phyloP scores from a whole-genome alignment of 179 eudicot genomes.

The Silene noctiflora region DNA sequence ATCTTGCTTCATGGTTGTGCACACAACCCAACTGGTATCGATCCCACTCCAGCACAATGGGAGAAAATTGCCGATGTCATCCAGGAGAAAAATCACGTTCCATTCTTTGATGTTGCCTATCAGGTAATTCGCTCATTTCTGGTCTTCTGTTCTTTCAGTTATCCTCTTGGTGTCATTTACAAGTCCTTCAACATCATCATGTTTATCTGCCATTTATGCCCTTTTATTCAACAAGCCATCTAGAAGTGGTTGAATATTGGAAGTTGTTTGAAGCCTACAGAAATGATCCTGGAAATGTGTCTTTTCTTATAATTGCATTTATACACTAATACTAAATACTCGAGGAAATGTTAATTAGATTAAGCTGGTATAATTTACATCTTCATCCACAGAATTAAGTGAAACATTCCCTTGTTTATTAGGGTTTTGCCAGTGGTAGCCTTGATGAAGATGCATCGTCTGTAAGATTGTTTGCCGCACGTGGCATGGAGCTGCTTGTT shows the following conservation, averaged over 20 bases:
- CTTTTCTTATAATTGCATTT: background rate
- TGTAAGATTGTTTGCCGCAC: slow-evolving; percentile 84
- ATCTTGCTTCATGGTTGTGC: slow-evolving; percentile 97
- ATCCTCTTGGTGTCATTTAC: background rate
- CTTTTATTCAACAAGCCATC: no score
- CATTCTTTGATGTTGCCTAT: slow-evolving; percentile 97
- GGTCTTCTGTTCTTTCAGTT: background rate
- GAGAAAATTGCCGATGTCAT: slow-evolving; percentile 80
- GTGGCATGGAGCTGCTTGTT: slow-evolving; percentile 84
- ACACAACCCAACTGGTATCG: slow-evolving; percentile 96
- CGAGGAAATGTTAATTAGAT: background rate
- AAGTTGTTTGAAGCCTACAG: background rate
- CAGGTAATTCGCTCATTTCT: slow-evolving; percentile 49
- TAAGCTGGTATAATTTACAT: background rate
- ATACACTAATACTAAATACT: background rate
- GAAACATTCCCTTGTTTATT: background rate
- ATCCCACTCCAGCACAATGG: slow-evolving; percentile 96
- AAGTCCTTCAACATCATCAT: background rate
- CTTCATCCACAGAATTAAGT: background rate
- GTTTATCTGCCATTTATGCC: background rate
- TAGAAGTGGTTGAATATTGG: background rate
- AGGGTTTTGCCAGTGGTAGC: slow-evolving; percentile 99
- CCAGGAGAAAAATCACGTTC: slow-evolving; percentile 76
- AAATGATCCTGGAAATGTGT: no score
- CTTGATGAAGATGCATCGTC: slow-evolving; percentile 96